Evolutionary conservation across 192 early-diverging fungal species (phyloP).

Genomic region (Piromyces finnis): DNA sequence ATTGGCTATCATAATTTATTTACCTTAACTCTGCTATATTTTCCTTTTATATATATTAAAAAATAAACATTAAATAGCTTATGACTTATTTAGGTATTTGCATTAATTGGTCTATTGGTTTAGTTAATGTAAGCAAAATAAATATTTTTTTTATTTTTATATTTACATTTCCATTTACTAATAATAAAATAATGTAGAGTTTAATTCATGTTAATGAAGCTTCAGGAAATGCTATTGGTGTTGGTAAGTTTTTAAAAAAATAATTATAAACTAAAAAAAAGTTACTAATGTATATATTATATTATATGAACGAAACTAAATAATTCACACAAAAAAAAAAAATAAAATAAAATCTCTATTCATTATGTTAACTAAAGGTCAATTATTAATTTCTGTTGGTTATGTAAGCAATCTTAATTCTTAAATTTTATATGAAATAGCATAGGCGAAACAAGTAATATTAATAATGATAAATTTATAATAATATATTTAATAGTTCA

Average conservation of each 20-base stretch:
- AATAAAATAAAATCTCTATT: too few species aligned
- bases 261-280: too few species aligned
- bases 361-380: not conserved
- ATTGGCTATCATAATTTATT: too few species aligned
- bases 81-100: not conserved
- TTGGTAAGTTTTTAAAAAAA: not conserved
- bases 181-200: not conserved
- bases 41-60: too few species aligned
- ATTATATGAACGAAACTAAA: too few species aligned
- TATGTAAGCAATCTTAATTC: not conserved
- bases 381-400: not conserved
- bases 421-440: too few species aligned
- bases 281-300: too few species aligned
- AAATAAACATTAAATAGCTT: not conserved
- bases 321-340: too few species aligned
- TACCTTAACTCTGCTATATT: too few species aligned
- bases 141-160: too few species aligned
- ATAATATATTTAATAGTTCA: not conserved
- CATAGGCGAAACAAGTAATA: too few species aligned
- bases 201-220: not conserved
- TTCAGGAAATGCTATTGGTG: not conserved
- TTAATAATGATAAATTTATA: not conserved
- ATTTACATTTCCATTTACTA: too few species aligned
- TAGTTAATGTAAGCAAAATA: not conserved
- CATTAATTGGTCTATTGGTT: not conserved